Percentiles rank a stretch among this genome's conserved stretches.
phyloP scores from a whole-genome alignment of 306 rosid genomes.

The Sesbania bispinosa region DNA sequence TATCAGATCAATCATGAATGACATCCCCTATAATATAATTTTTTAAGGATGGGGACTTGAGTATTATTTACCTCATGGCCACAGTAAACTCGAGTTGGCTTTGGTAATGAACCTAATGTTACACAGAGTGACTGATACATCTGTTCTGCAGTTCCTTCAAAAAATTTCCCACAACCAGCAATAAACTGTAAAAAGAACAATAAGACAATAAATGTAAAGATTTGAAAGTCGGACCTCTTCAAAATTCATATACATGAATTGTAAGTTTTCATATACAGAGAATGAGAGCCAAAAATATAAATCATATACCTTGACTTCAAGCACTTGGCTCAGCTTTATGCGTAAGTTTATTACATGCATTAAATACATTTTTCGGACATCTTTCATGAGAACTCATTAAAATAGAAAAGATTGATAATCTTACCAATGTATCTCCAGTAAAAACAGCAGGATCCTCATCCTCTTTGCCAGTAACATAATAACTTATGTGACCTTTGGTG shows the following conservation, averaged over 20 bases:
- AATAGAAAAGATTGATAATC: slow-evolving; percentile 15
- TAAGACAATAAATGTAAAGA: slow-evolving; percentile 18
- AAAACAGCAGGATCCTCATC: slow-evolving; percentile 78
- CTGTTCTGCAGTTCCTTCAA: slow-evolving; percentile 96
- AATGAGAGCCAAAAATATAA: background rate
- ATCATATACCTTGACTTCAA: background rate
- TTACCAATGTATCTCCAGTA: slow-evolving; percentile 95
- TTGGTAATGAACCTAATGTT: slow-evolving; percentile 77
- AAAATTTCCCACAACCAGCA: slow-evolving; percentile 88
- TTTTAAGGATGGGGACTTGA: background rate
- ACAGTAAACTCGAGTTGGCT: slow-evolving; percentile 77
- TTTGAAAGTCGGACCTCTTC: background rate
- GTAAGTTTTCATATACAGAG: background rate
- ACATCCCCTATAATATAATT: background rate
- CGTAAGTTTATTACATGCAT: slow-evolving; percentile 8
- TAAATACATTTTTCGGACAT: background rate
- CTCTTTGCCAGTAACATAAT: slow-evolving; percentile 70
- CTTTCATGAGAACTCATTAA: slow-evolving; percentile 1
- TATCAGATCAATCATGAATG: background rate
- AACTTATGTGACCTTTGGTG: slow-evolving; percentile 92
- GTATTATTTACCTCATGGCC: slow-evolving; percentile 83
- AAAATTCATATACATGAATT: background rate
- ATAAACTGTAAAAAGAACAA: slow-evolving; percentile 55
- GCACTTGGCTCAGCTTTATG: slow-evolving; percentile 12
- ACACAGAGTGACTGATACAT: slow-evolving; percentile 81